Evolutionary conservation across 2,329 filamentous ascomycete genomes (phyloP), one percentile per base, ranked within the genome.

Genomic region (Xylaria sp.): DNA sequence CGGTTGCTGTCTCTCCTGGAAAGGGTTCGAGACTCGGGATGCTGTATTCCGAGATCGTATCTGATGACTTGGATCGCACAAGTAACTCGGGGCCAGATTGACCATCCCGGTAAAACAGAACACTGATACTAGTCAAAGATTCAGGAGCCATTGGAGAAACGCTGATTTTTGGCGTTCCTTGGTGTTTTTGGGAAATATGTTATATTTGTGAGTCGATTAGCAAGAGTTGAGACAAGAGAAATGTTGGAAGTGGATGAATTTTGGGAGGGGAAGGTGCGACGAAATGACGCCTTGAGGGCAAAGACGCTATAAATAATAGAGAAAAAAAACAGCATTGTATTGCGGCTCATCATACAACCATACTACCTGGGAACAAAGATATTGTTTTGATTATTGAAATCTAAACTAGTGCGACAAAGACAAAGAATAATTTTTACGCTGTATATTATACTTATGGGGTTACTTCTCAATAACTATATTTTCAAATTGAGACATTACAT

Each of bases 231-330:
- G n/a, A n/a, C n/a, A n/a, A n/a, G 13, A 16, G 18, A 1, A 1
- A 16, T 40, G 40, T 32, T 42, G 60, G 21, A 23, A 23, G n/a
- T 13, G 16, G 3, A 5, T n/a, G 18, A 35, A 44, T 12, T 25
- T 47, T 27, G 1, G n/a, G n/a, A 27, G 13, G 25, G 13, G 1
- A 40, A 21, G 18, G 18, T 40, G 40, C 42, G 42, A 6, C 10
- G 2, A 29, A 27, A 21, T 18, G 4, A 29, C 10, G 4, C 37
- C 37, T 44, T 58, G 23, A 29, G n/a, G 0, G 13, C 23, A 3
- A 23, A 27, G 21, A 9, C 32, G 21, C 13, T 23, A 40, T 63
- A 40, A 63, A 63, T 67, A 67, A n/a, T 32, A 8, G 16, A 21
- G 3, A 42, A 29, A 16, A 47, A 63, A 47, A 53, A 5, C n/a